Conservation (phyloP, 169 alveolate genomes). For the Cryptosporidium tyzzeri region DNA sequence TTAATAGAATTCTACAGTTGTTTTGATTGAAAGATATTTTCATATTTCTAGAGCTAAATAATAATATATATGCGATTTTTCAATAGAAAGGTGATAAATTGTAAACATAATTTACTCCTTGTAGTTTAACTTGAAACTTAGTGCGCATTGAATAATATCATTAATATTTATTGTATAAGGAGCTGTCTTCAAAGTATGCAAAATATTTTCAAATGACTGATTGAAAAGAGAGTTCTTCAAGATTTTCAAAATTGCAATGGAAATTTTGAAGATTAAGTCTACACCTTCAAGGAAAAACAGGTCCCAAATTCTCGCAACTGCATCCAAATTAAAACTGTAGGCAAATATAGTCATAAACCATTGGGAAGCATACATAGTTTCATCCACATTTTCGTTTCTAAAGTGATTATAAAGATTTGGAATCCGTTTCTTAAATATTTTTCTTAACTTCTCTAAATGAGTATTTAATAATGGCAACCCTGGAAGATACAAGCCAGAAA, state of each 20-base stretch:
- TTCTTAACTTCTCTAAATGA: slow-evolving; percentile 87
- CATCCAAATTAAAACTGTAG: slow-evolving; percentile 83
- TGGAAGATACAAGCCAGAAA: slow-evolving; percentile 88
- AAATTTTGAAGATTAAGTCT: slow-evolving; percentile 88
- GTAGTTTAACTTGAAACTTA: slow-evolving; percentile 75
- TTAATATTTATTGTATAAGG: slow-evolving; percentile 73
- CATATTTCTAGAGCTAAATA: neutral
- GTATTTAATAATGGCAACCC: slow-evolving; percentile 91
- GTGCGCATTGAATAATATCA: slow-evolving; percentile 78
- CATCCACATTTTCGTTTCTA: slow-evolving; percentile 84
- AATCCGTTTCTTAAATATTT: slow-evolving; percentile 85
- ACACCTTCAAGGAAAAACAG: slow-evolving; percentile 88
- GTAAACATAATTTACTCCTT: neutral
- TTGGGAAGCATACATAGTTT: slow-evolving; percentile 92
- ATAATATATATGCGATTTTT: neutral
- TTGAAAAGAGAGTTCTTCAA: slow-evolving; percentile 80
- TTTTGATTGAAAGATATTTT: neutral
- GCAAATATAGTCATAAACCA: slow-evolving; percentile 95
- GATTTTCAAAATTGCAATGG: slow-evolving; percentile 88
- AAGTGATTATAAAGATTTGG: slow-evolving; percentile 84
- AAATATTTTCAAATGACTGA: slow-evolving; percentile 72
- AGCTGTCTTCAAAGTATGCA: slow-evolving; percentile 61
- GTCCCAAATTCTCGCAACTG: slow-evolving; percentile 90
- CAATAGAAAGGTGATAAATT: neutral
- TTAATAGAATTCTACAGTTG: neutral